These are phyloP conservation scores for Neurospora pannonica DNA, from an alignment of 495 filamentous ascomycete species.

Conservation along the genomic window DNA sequence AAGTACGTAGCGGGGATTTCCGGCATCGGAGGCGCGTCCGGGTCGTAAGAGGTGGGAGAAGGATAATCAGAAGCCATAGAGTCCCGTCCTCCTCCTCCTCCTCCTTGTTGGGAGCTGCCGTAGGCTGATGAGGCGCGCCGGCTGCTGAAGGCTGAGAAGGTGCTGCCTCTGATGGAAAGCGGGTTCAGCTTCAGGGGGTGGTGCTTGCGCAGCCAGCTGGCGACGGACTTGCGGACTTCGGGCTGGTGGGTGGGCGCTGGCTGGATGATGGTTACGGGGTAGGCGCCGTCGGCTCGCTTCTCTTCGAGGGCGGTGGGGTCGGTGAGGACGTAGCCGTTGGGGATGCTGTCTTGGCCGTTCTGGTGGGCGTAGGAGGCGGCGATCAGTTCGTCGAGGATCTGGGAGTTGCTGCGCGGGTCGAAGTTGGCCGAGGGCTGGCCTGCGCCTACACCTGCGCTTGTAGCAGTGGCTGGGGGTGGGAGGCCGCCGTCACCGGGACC, in stretches of 20 bases:
- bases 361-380: slow-evolving; percentile 24
- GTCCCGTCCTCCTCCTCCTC: background rate
- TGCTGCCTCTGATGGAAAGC: slow-evolving; percentile 2
- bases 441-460: background rate
- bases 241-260: slow-evolving; percentile 1
- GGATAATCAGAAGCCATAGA: background rate
- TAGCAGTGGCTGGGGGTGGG: background rate
- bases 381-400: slow-evolving; percentile 25
- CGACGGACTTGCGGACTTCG: slow-evolving; percentile 9
- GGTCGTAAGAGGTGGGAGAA: background rate
- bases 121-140: background rate
- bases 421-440: background rate
- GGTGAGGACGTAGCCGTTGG: background rate
- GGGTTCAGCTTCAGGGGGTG: slow-evolving; percentile 16
- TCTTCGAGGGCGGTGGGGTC: background rate
- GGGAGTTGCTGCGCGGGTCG: slow-evolving; percentile 11
- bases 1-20: background rate
- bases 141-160: background rate
- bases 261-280: background rate
- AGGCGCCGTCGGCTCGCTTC: background rate
- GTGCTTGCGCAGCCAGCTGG: slow-evolving; percentile 14
- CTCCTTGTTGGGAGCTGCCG: background rate
- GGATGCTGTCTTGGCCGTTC: slow-evolving; percentile 9
- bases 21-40: background rate
- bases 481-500: background rate